phyloP scores from a whole-genome alignment of 805 yeast genomes.

The Ogataea methylovora region DNA sequence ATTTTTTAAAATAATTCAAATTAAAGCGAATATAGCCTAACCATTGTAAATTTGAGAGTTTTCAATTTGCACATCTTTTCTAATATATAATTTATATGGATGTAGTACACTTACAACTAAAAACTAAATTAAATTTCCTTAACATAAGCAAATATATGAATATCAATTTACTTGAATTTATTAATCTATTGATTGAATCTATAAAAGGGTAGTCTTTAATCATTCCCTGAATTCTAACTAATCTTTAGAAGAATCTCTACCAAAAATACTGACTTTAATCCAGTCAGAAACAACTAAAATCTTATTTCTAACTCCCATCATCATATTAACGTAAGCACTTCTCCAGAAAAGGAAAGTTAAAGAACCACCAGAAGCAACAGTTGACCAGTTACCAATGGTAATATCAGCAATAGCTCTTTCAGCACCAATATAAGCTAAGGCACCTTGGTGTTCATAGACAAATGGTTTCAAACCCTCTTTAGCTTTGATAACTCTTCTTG shows the following conservation, averaged over 20 bases:
- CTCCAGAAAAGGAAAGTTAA: conserved; percentile 92
- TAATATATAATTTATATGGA: too few species aligned
- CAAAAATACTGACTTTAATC: conserved; percentile 80
- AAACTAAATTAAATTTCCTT: too few species aligned
- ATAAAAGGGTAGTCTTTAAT: too few species aligned
- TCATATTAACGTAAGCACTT: conserved; percentile 88
- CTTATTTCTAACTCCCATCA: conserved; percentile 83
- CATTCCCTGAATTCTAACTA: conserved; percentile 30
- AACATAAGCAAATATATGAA: too few species aligned
- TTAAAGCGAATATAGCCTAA: too few species aligned
- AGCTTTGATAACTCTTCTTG: conserved; percentile 35
- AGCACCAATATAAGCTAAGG: conserved; percentile 88
- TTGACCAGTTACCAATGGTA: conserved; percentile 70
- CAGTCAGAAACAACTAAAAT: conserved; percentile 81
- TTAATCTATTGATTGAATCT: too few species aligned
- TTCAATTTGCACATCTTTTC: too few species aligned
- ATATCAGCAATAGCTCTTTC: conserved; percentile 94
- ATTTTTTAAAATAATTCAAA: too few species aligned
- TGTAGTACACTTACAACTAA: too few species aligned
- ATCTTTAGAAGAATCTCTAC: conserved; percentile 91
- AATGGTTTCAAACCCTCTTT: conserved; percentile 48
- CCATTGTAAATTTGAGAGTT: too few species aligned
- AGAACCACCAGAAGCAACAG: conserved; percentile 76
- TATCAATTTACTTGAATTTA: too few species aligned
- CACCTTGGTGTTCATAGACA: conserved; percentile 82